Conservation (phyloP, 257 asterid species). For the Penstemon barbatus region DNA sequence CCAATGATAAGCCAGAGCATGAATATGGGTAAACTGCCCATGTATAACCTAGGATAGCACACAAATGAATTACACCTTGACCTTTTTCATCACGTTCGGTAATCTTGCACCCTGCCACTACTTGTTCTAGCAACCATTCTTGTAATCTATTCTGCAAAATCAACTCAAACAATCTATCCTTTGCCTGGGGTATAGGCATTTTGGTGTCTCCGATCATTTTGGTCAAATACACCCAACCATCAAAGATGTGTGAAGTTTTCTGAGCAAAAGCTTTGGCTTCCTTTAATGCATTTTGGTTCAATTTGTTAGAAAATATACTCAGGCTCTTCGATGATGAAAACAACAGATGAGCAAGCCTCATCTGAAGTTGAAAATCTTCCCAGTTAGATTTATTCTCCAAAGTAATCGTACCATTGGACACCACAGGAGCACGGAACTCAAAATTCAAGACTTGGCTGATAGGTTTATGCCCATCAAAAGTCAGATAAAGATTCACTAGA, state of each 20-base stretch:
- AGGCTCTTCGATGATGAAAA: constrained; percentile 71
- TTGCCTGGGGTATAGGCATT: constrained; percentile 64
- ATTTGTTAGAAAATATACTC: constrained; percentile 48
- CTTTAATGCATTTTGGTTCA: constrained; percentile 54
- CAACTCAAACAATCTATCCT: constrained; percentile 73
- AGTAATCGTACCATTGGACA: constrained; percentile 31
- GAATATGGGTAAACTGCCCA: constrained; percentile 86
- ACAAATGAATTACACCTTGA: constrained; percentile 90
- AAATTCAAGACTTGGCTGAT: constrained; percentile 72
- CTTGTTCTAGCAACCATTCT: constrained; percentile 86
- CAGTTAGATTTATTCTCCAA: constrained; percentile 48
- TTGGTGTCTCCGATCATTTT: constrained; percentile 54
- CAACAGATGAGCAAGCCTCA: constrained; percentile 78
- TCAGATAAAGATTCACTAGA: constrained; percentile 60
- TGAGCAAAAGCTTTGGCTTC: constrained; percentile 67
- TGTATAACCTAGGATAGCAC: constrained; percentile 88
- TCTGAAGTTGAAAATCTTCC: constrained; percentile 72
- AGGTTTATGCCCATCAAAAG: constrained; percentile 74
- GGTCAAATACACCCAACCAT: constrained; percentile 54
- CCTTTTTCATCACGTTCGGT: constrained; percentile 88
- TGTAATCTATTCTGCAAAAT: constrained; percentile 63
- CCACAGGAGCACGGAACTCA: constrained; percentile 71
- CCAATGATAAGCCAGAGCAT: constrained; percentile 81
- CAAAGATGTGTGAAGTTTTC: constrained; percentile 51
- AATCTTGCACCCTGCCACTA: constrained; percentile 56